Evolutionary conservation across 306 rosid genomes (phyloP), one percentile per base, ranked within the genome.

Genomic region (Cicer chorassanicum): DNA sequence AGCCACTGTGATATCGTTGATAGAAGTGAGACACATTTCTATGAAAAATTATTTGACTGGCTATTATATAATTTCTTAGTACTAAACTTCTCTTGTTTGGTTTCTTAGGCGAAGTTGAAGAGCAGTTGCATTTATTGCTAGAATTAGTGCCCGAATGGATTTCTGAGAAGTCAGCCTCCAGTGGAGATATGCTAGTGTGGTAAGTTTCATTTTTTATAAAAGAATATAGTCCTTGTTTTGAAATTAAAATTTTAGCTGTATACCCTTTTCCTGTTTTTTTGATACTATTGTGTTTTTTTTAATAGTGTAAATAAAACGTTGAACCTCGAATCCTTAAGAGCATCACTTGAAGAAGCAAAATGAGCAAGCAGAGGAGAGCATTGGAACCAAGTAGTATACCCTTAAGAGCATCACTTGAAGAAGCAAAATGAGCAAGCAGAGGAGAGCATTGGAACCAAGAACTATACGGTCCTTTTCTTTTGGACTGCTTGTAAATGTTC

Each of bases 81-180:
- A 68, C 82, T 84, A 16, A 86, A 41, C 2, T 13, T 64, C 66
- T 18, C 56, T 81, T 10, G 12, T 43, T 64, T 77, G 38, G 56
- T n/a, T 78, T 75, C 60, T 16, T 65, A 92, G 96, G 86, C 39
- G 97, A 95, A 81, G 86, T 87, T 40, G 89, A 90, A 80, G 98
- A 95, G 71, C 97, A 86, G 57, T 76, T 94, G 13, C 61, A 49
- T 60, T 82, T 92, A 83, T 62, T 90, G 82, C 62, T 80, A 8
- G 97, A 94, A 83, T 67, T 94, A 66, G 90, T 63, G 55, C 99
- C 98, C 0, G 96, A 89, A 10, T 94, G 98, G 97, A 94, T 92
- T 80, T 94, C 89, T 36, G 91, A 89, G 74, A 89, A 87, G 81
- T 15, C 45, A 55, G 65, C 83, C 76, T 81, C 82, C 6, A 87